A percentile compares a stretch with the other conserved stretches of the same genome.
These are phyloP conservation scores for Stemphylium beticola DNA, from an alignment of 2,329 filamentous ascomycete species.

Conservation along the genomic window DNA sequence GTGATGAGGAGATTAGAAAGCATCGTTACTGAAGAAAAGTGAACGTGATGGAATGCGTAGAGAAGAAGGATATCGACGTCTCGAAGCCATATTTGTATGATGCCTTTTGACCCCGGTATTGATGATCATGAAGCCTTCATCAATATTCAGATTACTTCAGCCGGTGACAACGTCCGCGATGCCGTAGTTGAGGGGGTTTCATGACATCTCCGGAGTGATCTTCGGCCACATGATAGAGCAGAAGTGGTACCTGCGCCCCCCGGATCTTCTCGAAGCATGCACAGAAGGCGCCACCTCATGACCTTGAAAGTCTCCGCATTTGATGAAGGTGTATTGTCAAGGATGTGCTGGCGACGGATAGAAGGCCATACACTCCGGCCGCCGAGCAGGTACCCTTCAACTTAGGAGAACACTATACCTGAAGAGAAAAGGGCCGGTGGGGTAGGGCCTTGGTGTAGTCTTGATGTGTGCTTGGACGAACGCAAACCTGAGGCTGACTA, in stretches of 20 bases:
- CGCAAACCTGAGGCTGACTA: slow-evolving; percentile 9
- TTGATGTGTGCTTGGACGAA: slow-evolving; percentile 12
- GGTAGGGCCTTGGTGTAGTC: slow-evolving; percentile 14
- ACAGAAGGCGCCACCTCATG: slow-evolving; percentile 9
- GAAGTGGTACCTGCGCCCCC: slow-evolving; percentile 21
- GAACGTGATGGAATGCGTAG: slow-evolving; percentile 7
- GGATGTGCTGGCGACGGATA: slow-evolving; percentile 14
- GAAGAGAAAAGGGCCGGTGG: slow-evolving; percentile 8
- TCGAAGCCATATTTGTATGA: slow-evolving; percentile 23
- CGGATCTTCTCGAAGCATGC: slow-evolving; percentile 20
- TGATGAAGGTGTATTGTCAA: slow-evolving; percentile 17
- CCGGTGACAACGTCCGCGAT: slow-evolving; percentile 22
- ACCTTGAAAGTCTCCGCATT: slow-evolving; percentile 18
- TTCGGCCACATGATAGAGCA: slow-evolving; percentile 18
- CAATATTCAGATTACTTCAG: slow-evolving; percentile 24
- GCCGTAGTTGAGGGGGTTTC: slow-evolving; percentile 14
- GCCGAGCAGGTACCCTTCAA: slow-evolving; percentile 7
- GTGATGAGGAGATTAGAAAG: slow-evolving; percentile 25
- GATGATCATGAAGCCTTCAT: slow-evolving; percentile 18
- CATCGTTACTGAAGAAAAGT: slow-evolving; percentile 18
- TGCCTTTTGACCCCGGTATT: slow-evolving; percentile 2
- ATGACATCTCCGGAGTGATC: not conserved
- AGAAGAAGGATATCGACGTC: not conserved
- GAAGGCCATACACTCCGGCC: slow-evolving; percentile 19
- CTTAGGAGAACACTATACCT: not conserved